Base-by-base conservation (phyloP, 495 filamentous ascomycete species). In the Arthonia radiata region DNA sequence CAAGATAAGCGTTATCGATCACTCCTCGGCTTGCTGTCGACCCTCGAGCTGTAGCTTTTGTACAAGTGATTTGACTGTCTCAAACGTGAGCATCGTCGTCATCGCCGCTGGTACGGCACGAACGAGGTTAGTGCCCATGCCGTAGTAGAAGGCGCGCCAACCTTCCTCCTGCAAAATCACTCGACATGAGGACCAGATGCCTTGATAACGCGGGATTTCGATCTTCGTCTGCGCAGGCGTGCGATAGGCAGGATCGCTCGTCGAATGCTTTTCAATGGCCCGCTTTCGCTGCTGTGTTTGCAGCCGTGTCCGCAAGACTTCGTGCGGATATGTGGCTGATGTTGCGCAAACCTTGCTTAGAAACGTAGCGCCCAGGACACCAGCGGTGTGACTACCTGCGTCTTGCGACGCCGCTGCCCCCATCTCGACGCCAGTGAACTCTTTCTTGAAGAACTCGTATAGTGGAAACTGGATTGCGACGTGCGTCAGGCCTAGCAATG, bases 101-200 rank as follows among this genome's bases (percentile, higher is more conserved):
- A 89, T 89, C 13, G 83, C 82, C 17, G 83, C 78, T 13, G 86
- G 86, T 12, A 99, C 69, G 10, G 86, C 89, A 27, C 86, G 65
- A 56, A 93, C 75, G 59, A 99, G 72, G 49, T 99, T 99, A 18
- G 82, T 91, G 18, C 86, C 89, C 64, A 99, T 89, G 15, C 86
- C 86, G 13, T 80, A 79, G 43, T 99, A 99, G 43, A 99, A 93
- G 4, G 81, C 89, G 26, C 72, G 59, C 81, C 89, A 92, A 2
- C 86, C 86, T 47, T 99, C 86, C 47, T 99, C 86, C 13, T 56
- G 51, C 18, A 90, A 46, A 25, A 99, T 93, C 2, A 69, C 80
- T 35, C 67, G 64, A 42, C 67, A 76, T 3, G 82, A 93, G 38
- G 63, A 67, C n/a, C 81, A 37, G 16, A 90, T 59, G 15, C 86